Percentiles rank a stretch among this genome's conserved stretches.
phyloP scores from a whole-genome alignment of 192 early-diverging fungal genomes.

The Entomortierella parvispora region DNA sequence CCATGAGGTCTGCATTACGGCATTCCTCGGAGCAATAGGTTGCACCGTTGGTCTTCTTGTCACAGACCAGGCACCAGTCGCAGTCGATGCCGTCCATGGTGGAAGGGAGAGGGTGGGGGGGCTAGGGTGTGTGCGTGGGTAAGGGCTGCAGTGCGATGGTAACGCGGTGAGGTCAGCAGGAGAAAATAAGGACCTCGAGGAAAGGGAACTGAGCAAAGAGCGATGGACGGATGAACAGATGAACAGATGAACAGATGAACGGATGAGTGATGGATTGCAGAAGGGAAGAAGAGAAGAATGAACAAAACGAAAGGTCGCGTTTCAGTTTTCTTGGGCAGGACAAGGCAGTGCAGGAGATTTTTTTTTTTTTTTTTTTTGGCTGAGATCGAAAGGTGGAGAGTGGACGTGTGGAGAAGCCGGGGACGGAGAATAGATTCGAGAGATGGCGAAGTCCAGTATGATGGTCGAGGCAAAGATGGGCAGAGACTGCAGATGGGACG shows the following conservation, averaged over 20 bases:
- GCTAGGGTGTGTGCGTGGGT: background rate
- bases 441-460: background rate
- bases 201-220: no score
- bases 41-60: conserved; percentile 43
- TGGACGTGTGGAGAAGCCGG: no score
- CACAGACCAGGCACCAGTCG: conserved; percentile 55
- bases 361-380: no score
- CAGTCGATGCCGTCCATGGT: conserved; percentile 51
- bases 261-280: background rate
- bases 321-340: no score
- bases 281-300: background rate
- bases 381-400: no score
- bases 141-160: background rate
- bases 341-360: no score
- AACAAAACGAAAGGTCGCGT: no score
- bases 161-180: no score
- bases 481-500: background rate
- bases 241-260: background rate
- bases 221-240: background rate
- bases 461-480: background rate
- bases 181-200: no score
- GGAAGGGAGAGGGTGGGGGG: background rate
- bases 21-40: conserved; percentile 49
- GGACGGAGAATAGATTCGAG: conserved; percentile 1
- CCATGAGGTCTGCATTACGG: conserved; percentile 46